These are phyloP conservation scores for Eucalyptus marginata DNA, from an alignment of 345 rosid species.

Conservation along the genomic window DNA sequence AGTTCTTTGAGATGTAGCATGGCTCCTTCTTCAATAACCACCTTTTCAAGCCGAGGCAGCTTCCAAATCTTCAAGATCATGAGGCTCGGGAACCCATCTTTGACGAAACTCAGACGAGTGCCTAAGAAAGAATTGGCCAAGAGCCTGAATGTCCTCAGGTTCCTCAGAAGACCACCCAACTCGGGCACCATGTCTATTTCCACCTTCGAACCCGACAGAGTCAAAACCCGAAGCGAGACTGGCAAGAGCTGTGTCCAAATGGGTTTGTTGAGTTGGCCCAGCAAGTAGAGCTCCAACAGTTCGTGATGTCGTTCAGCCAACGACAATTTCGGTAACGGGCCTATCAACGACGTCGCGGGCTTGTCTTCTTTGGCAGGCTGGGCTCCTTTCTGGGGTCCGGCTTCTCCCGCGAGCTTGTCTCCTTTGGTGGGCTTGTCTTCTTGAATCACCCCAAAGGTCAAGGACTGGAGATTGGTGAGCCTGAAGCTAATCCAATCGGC, in stretches of 20 bases:
- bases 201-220: background rate
- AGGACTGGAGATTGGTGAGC: background rate
- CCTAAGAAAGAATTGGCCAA: background rate
- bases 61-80: background rate
- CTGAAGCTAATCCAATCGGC: background rate
- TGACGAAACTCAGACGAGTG: background rate
- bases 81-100: background rate
- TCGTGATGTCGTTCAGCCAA: background rate
- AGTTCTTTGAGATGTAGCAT: background rate
- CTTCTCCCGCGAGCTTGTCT: background rate
- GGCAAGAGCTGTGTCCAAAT: background rate
- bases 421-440: background rate
- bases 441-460: background rate
- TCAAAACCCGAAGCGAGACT: background rate
- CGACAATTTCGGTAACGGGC: background rate
- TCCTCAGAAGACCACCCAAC: background rate
- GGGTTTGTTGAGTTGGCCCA: background rate
- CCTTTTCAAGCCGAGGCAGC: accelerated
- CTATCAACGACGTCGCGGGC: accelerated
- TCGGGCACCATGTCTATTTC: background rate
- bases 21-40: accelerated
- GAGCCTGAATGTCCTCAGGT: background rate
- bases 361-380: accelerated
- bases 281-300: background rate
- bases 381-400: too few species aligned